Conservation (phyloP, 1,139 yeast species). For the Candida albicans region DNA sequence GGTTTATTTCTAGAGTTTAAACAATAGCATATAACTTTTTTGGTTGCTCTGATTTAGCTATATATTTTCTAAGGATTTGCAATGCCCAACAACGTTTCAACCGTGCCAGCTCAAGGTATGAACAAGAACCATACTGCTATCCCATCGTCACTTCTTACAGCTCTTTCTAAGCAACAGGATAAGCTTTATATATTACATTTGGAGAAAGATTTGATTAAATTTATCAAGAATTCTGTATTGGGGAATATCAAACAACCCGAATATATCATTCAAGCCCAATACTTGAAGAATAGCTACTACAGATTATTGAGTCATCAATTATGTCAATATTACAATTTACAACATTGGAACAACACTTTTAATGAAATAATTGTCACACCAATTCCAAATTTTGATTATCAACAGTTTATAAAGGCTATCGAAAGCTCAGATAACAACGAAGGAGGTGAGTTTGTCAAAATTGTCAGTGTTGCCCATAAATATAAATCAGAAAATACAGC, state of each 20-base stretch:
- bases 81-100: constrained; percentile 1
- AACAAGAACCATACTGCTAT: background rate
- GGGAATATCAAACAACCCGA: constrained; percentile 15
- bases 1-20: too few species aligned
- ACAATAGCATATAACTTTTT: too few species aligned
- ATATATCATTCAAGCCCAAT: constrained; percentile 22
- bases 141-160: constrained; percentile 26
- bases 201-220: constrained; percentile 48
- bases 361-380: constrained; percentile 31
- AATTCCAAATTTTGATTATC: constrained; percentile 20
- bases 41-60: too few species aligned
- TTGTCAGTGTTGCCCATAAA: constrained; percentile 14
- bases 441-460: constrained; percentile 10
- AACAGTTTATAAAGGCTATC: constrained; percentile 12
- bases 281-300: constrained; percentile 65
- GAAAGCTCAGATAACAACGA: constrained; percentile 7
- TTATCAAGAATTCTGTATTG: constrained; percentile 24
- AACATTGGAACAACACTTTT: constrained; percentile 27
- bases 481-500: constrained; percentile 9
- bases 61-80: background rate
- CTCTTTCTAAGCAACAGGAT: constrained; percentile 50
- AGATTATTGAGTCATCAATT: constrained; percentile 66
- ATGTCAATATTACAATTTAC: constrained; percentile 62
- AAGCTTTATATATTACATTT: constrained; percentile 52
- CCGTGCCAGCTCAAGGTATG: background rate